Evolutionary conservation across 306 rosid species (phyloP).

Genomic region (Luffa acutangula): DNA sequence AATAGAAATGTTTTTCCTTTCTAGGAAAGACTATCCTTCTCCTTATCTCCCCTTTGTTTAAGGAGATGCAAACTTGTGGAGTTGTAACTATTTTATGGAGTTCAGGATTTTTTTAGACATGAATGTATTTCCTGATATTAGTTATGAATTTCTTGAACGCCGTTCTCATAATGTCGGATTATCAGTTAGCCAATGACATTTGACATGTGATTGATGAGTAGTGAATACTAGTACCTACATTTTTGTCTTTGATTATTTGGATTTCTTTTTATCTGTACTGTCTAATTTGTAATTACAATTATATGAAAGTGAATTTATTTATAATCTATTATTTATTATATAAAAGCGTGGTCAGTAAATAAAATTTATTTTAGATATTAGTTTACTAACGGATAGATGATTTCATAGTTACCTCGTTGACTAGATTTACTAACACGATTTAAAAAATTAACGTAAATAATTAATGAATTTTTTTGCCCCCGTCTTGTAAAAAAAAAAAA

Average conservation of each 20-base stretch:
- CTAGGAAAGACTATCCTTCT: not conserved
- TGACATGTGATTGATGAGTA: not conserved
- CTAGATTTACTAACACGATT: not conserved
- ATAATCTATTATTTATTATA: not conserved
- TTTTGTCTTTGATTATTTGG: not conserved
- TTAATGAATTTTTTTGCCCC: no score
- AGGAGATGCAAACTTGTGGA: not conserved
- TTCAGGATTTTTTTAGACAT: not conserved
- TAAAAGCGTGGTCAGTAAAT: not conserved
- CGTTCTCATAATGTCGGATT: not conserved
- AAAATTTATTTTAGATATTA: no score
- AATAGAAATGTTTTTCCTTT: conserved; percentile 13
- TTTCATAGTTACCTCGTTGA: no score
- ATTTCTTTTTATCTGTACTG: not conserved
- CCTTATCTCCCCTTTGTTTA: not conserved
- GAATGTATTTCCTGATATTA: not conserved
- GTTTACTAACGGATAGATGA: no score
- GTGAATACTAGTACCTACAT: not conserved
- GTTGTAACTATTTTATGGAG: not conserved
- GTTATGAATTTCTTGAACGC: not conserved
- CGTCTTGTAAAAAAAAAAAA: no score
- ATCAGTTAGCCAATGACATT: not conserved
- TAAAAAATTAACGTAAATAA: no score
- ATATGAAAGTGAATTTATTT: not conserved
- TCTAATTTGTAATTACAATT: not conserved